phyloP scores from a whole-genome alignment of 2,329 filamentous ascomycete species.

The Hymenoscyphus infarciens region DNA sequence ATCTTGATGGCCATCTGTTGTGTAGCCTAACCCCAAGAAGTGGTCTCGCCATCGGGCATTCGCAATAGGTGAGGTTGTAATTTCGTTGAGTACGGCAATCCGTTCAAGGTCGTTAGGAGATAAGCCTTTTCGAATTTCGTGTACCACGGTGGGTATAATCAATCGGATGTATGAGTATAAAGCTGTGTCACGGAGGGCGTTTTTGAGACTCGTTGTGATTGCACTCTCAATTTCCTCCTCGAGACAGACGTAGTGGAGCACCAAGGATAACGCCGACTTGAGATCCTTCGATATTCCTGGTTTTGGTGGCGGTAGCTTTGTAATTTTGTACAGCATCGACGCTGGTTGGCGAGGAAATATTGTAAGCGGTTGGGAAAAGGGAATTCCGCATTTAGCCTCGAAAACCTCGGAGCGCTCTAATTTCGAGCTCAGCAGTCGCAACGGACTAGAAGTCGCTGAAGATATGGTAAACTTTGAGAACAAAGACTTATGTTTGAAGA shows the following conservation, averaged over 20 bases:
- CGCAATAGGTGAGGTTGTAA: conserved; percentile 48
- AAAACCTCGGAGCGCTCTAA: conserved; percentile 70
- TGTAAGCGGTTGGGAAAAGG: conserved; percentile 51
- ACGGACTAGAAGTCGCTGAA: conserved; percentile 69
- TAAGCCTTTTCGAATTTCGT: conserved; percentile 44
- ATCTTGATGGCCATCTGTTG: conserved; percentile 27
- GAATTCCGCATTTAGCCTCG: conserved; percentile 56
- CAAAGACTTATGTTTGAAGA: conserved; percentile 78
- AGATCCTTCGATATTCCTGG: conserved; percentile 29
- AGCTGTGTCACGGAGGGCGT: conserved; percentile 39
- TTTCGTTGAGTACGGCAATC: conserved; percentile 49
- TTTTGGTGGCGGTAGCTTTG: conserved; percentile 34
- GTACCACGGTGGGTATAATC: conserved; percentile 43
- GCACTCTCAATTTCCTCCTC: conserved; percentile 65
- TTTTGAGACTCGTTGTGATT: conserved; percentile 43
- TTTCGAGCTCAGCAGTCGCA: conserved; percentile 68
- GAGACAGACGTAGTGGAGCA: conserved; percentile 71
- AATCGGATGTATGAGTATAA: conserved; percentile 47
- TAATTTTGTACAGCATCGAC: conserved; percentile 76
- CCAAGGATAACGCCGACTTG: conserved; percentile 56
- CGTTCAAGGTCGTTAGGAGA: conserved; percentile 53
- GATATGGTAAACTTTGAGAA: conserved; percentile 92
- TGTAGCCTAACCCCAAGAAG: conserved; percentile 48
- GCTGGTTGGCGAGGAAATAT: conserved; percentile 81
- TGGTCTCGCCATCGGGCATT: conserved; percentile 46